phyloP scores from a whole-genome alignment of 306 rosid genomes.

The Vigna mungo region DNA sequence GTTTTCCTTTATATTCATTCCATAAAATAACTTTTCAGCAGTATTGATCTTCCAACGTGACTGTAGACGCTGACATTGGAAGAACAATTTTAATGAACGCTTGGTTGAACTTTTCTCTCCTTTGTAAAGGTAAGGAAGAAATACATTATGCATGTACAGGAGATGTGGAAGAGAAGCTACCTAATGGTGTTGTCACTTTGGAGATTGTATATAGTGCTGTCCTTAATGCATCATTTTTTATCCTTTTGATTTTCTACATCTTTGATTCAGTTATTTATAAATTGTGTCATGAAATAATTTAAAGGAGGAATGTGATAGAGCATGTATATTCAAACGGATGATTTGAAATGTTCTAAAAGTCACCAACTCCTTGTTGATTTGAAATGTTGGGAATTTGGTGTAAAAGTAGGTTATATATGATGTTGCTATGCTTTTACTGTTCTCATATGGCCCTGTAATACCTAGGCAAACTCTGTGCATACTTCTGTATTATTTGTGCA shows the following conservation, averaged over 20 bases:
- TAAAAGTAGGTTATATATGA: background rate
- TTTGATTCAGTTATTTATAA: background rate
- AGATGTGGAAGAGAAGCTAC: too few relatives aligned
- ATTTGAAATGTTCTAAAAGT: constrained; percentile 17
- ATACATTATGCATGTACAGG: background rate
- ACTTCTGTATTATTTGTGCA: constrained; percentile 9
- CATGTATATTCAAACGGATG: background rate
- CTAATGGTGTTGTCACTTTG: background rate
- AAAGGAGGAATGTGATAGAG: background rate
- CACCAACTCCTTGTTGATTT: background rate
- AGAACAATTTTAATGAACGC: constrained; percentile 23
- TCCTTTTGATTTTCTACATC: constrained; percentile 1
- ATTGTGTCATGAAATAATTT: background rate
- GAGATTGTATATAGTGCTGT: constrained; percentile 1
- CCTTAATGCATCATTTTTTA: background rate
- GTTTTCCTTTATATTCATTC: constrained; percentile 26
- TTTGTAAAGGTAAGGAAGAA: constrained; percentile 15
- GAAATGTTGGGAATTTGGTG: background rate
- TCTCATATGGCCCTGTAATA: background rate
- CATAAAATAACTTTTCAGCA: constrained; percentile 10
- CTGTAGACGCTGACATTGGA: constrained; percentile 6
- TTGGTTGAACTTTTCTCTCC: constrained; percentile 1
- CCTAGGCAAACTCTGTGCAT: too few relatives aligned
- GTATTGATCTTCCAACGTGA: constrained; percentile 15
- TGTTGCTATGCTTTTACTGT: constrained; percentile 18